A percentile compares a stretch with the other conserved stretches of the same genome.
These are phyloP conservation scores for Emmonsia crescens DNA, from an alignment of 2,329 filamentous ascomycete species.

Conservation along the genomic window DNA sequence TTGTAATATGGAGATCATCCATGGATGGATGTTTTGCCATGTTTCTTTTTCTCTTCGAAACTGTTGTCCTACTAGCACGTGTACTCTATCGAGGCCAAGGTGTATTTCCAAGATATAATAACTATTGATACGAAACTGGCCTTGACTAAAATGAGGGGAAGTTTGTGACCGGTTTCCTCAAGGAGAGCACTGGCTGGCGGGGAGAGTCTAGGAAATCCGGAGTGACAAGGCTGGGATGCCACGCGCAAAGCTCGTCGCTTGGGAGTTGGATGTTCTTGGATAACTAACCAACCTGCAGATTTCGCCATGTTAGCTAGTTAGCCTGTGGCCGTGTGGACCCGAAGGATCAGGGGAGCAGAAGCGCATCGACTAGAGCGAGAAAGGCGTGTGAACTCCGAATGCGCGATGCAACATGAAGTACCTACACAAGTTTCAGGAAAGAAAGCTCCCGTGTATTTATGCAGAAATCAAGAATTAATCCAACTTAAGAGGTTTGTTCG, in stretches of 20 bases:
- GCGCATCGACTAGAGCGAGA: neutral
- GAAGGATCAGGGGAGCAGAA: neutral
- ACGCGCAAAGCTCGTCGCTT: neutral
- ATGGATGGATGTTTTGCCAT: too few species aligned
- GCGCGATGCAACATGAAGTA: neutral
- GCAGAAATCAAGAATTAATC: neutral
- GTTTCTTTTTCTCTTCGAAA: too few species aligned
- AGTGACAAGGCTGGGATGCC: neutral
- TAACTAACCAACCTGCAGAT: neutral
- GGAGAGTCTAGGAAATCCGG: neutral
- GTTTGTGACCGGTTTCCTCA: neutral
- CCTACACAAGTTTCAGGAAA: too few species aligned
- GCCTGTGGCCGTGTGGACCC: neutral
- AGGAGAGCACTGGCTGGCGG: too few species aligned
- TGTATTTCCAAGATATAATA: too few species aligned
- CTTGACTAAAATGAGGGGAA: neutral
- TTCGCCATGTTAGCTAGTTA: neutral
- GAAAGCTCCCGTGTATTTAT: neutral
- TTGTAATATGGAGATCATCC: too few species aligned
- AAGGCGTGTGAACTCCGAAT: neutral
- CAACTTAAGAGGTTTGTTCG: neutral
- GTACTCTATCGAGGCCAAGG: too few species aligned
- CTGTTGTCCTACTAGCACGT: too few species aligned
- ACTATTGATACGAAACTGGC: neutral
- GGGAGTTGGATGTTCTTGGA: neutral